Evolutionary conservation across 2,329 filamentous ascomycete genomes (phyloP).

Genomic region (Aspergillus awamori): DNA sequence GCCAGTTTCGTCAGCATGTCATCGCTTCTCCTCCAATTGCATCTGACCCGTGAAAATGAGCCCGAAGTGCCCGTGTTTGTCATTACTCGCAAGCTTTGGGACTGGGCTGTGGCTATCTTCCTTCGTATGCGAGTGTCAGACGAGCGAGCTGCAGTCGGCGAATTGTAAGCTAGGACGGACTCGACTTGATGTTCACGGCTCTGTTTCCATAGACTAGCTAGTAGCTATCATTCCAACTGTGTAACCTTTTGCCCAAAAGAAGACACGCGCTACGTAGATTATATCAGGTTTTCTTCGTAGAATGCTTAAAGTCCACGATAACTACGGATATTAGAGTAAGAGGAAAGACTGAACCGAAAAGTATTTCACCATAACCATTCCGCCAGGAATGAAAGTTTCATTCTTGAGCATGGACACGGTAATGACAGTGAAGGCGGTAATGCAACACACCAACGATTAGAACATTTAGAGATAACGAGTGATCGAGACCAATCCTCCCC

Average conservation of each 20-base stretch:
- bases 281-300: background rate
- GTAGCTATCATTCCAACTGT: background rate
- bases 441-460: constrained; percentile 6
- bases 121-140: constrained; percentile 40
- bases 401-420: constrained; percentile 6
- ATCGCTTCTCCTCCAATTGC: constrained; percentile 67
- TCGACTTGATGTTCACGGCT: background rate
- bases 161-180: constrained; percentile 24
- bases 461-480: constrained; percentile 8
- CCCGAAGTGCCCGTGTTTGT: constrained; percentile 61
- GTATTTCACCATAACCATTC: background rate
- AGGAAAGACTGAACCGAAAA: background rate
- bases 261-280: background rate
- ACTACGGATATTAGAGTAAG: background rate
- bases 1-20: constrained; percentile 77
- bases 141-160: constrained; percentile 24
- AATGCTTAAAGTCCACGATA: too few relatives aligned
- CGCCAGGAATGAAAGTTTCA: background rate
- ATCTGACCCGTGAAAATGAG: constrained; percentile 64
- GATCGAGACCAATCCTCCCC: constrained; percentile 6
- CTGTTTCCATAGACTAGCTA: background rate
- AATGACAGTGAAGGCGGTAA: constrained; percentile 10
- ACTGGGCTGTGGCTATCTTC: constrained; percentile 40
- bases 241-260: background rate
- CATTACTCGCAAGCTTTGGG: constrained; percentile 49